Evolutionary conservation across 2,329 filamentous ascomycete genomes (phyloP).

Genomic region (Colletotrichum lupini): DNA sequence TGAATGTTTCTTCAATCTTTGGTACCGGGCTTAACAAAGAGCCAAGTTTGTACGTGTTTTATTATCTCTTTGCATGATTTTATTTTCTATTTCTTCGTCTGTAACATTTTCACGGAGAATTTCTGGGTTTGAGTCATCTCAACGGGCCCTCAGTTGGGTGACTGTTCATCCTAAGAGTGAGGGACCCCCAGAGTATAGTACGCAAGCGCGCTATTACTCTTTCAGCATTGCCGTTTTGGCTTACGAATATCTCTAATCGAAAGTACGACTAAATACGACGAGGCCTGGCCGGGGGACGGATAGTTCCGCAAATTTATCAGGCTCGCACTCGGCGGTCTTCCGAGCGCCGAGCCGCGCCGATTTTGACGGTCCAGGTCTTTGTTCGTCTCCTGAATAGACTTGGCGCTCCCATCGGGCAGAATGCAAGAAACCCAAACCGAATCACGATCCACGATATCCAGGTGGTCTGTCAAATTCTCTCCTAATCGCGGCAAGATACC

Average conservation of each 20-base stretch:
- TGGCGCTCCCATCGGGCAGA: not conserved
- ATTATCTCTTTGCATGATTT: not conserved
- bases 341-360: not conserved
- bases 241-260: not conserved
- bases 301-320: not conserved
- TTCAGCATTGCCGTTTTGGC: not conserved
- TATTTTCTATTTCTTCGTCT: not conserved
- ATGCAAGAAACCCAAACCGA: not conserved
- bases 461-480: not conserved
- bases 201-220: not conserved
- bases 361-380: not conserved
- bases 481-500: not conserved
- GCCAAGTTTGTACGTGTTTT: not conserved
- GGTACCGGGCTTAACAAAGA: not conserved
- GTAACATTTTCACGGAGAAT: not conserved
- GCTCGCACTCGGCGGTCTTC: not conserved
- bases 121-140: not conserved
- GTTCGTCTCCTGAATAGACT: not conserved
- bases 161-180: not conserved
- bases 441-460: too few relatives aligned
- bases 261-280: not conserved
- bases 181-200: too few relatives aligned
- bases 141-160: not conserved
- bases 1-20: not conserved
- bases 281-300: not conserved